phyloP scores from a whole-genome alignment of 441 rosid genomes.

The Metrosideros polymorpha region DNA sequence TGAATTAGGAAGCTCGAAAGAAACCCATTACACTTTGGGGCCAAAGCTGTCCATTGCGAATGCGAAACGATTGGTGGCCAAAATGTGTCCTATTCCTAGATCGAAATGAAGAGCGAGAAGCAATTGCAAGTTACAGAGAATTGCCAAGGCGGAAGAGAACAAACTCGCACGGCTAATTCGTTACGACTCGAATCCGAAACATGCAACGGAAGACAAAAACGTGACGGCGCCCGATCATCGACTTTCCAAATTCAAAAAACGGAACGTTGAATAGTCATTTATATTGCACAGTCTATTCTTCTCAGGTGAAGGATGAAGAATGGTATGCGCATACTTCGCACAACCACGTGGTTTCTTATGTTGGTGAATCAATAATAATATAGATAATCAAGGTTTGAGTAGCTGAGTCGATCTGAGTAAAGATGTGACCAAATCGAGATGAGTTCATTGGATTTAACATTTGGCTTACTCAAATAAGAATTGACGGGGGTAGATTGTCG shows the following conservation, averaged over 20 bases:
- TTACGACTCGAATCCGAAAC: not conserved
- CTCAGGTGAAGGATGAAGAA: not conserved
- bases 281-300: not conserved
- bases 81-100: not conserved
- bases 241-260: not conserved
- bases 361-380: not conserved
- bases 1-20: not conserved
- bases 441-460: not conserved
- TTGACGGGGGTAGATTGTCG: not conserved
- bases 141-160: not conserved
- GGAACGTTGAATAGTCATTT: not conserved
- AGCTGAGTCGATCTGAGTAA: not conserved
- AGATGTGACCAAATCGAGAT: not conserved
- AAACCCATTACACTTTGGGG: not conserved
- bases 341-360: not conserved
- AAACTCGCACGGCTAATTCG: not conserved
- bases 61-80: not conserved
- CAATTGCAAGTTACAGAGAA: not conserved
- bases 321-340: not conserved
- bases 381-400: not conserved
- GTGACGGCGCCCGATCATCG: not conserved
- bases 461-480: not conserved
- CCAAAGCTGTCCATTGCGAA: not conserved
- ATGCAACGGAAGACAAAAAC: not conserved
- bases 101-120: not conserved